phyloP scores from a whole-genome alignment of 805 yeast genomes.

The Lipomyces lipofer region DNA sequence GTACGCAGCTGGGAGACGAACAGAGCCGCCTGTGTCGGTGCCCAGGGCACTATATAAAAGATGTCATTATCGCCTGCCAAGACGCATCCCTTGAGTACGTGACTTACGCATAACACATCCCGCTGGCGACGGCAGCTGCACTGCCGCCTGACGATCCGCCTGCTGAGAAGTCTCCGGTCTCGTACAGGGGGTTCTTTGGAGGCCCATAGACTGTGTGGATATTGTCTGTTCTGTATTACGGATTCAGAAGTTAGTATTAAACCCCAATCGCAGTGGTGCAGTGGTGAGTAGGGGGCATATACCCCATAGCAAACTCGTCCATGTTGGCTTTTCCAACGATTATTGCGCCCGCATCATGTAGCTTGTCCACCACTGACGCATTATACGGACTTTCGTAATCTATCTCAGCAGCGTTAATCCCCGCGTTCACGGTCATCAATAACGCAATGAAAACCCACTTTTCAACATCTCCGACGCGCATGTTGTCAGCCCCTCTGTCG shows the following conservation, averaged over 20 bases:
- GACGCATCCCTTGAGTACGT: not conserved
- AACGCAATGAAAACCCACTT: slow-evolving; percentile 15
- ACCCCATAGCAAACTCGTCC: slow-evolving; percentile 99
- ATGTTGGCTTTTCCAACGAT: slow-evolving; percentile 79
- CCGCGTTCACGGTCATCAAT: not conserved
- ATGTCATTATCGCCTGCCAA: not conserved
- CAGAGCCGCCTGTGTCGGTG: slow-evolving; percentile 97
- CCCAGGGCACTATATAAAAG: slow-evolving; percentile 74
- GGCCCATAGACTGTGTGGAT: slow-evolving; percentile 40
- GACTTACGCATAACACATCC: slow-evolving; percentile 51
- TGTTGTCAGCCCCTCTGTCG: slow-evolving; percentile 67
- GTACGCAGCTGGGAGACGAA: slow-evolving; percentile 87
- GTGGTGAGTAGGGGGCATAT: slow-evolving; percentile 44
- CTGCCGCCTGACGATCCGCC: slow-evolving; percentile 98
- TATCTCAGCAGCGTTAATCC: not conserved
- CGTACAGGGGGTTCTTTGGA: slow-evolving; percentile 46
- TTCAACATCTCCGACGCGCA: slow-evolving; percentile 70
- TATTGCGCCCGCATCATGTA: slow-evolving; percentile 54
- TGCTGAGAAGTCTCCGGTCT: slow-evolving; percentile 46
- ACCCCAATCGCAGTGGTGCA: slow-evolving; percentile 38
- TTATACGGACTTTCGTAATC: slow-evolving; percentile 74
- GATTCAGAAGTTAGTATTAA: not conserved
- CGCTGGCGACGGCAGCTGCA: slow-evolving; percentile 86
- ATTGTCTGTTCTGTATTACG: slow-evolving; percentile 37
- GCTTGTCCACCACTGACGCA: slow-evolving; percentile 64